Evolutionary conservation across 2,329 filamentous ascomycete genomes (phyloP), one percentile per base, ranked within the genome.

Genomic region (Colletotrichum sp.): DNA sequence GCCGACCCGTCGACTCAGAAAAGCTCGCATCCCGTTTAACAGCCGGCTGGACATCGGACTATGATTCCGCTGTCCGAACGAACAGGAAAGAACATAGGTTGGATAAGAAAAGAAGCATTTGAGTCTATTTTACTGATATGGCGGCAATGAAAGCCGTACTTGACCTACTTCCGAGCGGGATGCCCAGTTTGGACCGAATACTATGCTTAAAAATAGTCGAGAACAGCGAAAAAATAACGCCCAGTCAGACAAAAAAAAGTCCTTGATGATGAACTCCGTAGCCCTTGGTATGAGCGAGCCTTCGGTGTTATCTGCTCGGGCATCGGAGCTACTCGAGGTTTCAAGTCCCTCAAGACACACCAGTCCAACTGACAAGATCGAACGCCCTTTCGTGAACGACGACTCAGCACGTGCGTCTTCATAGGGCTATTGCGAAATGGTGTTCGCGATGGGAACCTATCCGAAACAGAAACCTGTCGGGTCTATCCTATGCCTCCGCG

Each of bases 221-320:
- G 18, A 44, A n/a, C 7, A 21, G n/a, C 44, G 10, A 21, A 12
- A 1, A 7, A n/a, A 7, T 21, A 6, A 18, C 12, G n/a, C 0
- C 10, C 3, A 49, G 44, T 4, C 44, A 49, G n/a, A 34, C 13
- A 34, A 15, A 49, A 28, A 28, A 26, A 49, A 7, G 3, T 7
- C 10, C 6, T 13, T 7, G n/a, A 52, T 0, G n/a, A 21, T 13
- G n/a, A 13, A 52, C 44, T 21, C n/a, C 4, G n/a, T 13, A 13
- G 44, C 44, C 6, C 44, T 13, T 52, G n/a, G n/a, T 13, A 21
- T 52, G 10, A 13, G 44, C 44, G 44, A 52, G 44, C 3, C 44
- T 13, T 52, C 10, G 44, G 44, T 52, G n/a, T 52, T 21, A 52
- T 52, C 44, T 52, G 44, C n/a, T 21, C 44, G 44, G n/a, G n/a